Base-by-base conservation (phyloP, 2,329 filamentous ascomycete genomes). In the Colletotrichum destructivum region DNA sequence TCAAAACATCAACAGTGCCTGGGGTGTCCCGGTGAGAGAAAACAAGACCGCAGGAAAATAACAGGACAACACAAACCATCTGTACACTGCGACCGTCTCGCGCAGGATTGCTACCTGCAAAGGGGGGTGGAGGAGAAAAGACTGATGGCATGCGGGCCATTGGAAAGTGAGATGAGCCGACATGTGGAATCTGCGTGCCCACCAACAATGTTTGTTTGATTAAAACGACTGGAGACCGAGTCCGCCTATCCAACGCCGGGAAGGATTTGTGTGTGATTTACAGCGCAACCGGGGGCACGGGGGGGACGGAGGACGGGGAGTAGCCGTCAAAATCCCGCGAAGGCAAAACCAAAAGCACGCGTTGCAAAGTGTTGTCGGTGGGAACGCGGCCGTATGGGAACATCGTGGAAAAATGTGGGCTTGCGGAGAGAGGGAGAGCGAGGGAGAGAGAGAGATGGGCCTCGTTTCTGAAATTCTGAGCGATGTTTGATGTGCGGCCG, bases 401-500 rank as follows among this genome's bases (percentile, higher is more conserved):
- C 40, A n/a, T 51, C 31, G 31, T 9, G 8, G 2, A 57, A 47
- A 68, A 71, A 57, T 62, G 69, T 71, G 69, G 57, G 56, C 12
- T 44, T 38, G 49, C 18, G 59, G 40, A 52, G 60, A 49, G 52
- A 49, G n/a, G 47, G 26, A 31, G 26, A 31, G 26, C 26, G 26
- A 44, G 47, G 60, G 60, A 62, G 60, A 40, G 23, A 40, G 23
- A 16, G 18, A 51, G 13, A 26, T 16, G n/a, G 61, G 47, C 15
- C 21, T 59, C 59, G 69, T 71, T 71, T 71, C 69, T 68, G 64
- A 59, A 38, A 38, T 38, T 38, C 46, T 63, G 59, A 38, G 35
- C 35, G 0, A 61, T 57, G 69, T 71, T 69, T 71, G 64, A 71
- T 71, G 69, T 71, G 64, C 64, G 57, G 57, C 68, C 64, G 57